A percentile compares a stretch with the other conserved stretches of the same genome.
These are phyloP conservation scores for Fraxinus greggii DNA, from an alignment of 305 asterid genomes.

Conservation along the genomic window DNA sequence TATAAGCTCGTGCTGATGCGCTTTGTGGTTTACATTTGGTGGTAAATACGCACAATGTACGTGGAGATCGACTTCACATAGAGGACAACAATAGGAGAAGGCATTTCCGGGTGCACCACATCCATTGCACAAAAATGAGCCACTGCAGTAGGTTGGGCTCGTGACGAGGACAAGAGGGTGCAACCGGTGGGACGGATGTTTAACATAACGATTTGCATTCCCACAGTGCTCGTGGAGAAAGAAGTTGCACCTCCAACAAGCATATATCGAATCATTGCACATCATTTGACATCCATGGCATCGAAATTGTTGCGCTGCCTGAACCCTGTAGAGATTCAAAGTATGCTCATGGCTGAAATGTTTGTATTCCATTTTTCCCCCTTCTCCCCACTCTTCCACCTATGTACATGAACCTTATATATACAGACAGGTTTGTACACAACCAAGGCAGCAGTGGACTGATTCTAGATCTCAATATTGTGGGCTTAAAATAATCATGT, in stretches of 20 bases:
- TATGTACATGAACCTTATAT: background rate
- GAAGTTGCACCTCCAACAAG: slow-evolving; percentile 62
- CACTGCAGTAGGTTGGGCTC: slow-evolving; percentile 62
- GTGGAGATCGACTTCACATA: slow-evolving; percentile 69
- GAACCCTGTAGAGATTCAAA: slow-evolving; percentile 38
- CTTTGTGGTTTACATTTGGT: slow-evolving; percentile 33
- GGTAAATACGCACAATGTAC: slow-evolving; percentile 61
- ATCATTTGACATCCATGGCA: slow-evolving; percentile 57
- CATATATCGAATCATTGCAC: slow-evolving; percentile 47
- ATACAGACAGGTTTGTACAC: slow-evolving; percentile 14
- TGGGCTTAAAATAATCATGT: background rate
- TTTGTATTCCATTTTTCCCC: slow-evolving; percentile 64
- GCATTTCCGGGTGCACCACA: slow-evolving; percentile 55
- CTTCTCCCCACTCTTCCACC: background rate
- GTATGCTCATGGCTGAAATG: slow-evolving; percentile 71
- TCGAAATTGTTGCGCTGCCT: slow-evolving; percentile 39
- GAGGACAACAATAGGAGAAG: slow-evolving; percentile 55
- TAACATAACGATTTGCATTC: slow-evolving; percentile 56
- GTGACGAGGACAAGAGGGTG: slow-evolving; percentile 64
- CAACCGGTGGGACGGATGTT: slow-evolving; percentile 50
- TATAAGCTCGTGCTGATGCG: slow-evolving; percentile 47
- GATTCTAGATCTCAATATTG: background rate
- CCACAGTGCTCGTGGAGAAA: slow-evolving; percentile 81
- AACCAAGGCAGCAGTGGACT: background rate
- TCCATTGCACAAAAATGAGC: slow-evolving; percentile 55